phyloP scores from a whole-genome alignment of 2,329 filamentous ascomycete species.

The Pyrenophora seminiperda region DNA sequence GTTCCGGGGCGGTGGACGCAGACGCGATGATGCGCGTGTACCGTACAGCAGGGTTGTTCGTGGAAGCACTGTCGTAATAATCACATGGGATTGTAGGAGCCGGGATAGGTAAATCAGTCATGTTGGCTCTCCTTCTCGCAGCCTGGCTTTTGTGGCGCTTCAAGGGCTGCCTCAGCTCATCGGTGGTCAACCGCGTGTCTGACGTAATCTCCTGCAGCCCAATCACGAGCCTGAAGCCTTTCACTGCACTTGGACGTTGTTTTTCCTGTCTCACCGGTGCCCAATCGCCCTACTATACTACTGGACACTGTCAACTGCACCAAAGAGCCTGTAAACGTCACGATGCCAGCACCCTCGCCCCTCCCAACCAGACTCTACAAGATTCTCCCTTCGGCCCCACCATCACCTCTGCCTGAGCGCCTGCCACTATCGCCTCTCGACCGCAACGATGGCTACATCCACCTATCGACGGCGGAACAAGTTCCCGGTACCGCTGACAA shows the following conservation, averaged over 20 bases:
- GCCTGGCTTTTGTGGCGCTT: conserved; percentile 15
- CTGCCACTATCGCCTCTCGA: conserved; percentile 66
- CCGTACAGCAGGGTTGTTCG: not conserved
- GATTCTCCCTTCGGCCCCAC: conserved; percentile 61
- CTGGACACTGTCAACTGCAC: no score
- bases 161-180: conserved; percentile 6
- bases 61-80: no score
- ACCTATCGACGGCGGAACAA: conserved; percentile 63
- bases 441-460: conserved; percentile 64
- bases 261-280: not conserved
- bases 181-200: conserved; percentile 11
- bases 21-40: conserved; percentile 1
- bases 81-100: not conserved
- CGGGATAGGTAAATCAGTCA: not conserved
- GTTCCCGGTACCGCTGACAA: conserved; percentile 42
- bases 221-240: conserved; percentile 14
- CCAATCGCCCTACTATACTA: not conserved
- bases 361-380: conserved; percentile 60
- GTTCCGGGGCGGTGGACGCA: not conserved
- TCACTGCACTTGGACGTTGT: not conserved
- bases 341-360: conserved; percentile 41
- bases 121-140: not conserved
- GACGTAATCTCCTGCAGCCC: conserved; percentile 17
- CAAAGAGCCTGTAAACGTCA: not conserved
- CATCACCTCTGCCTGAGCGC: conserved; percentile 58